Conservation (phyloP, 2,329 filamentous ascomycete species). For the Eutypa lata region DNA sequence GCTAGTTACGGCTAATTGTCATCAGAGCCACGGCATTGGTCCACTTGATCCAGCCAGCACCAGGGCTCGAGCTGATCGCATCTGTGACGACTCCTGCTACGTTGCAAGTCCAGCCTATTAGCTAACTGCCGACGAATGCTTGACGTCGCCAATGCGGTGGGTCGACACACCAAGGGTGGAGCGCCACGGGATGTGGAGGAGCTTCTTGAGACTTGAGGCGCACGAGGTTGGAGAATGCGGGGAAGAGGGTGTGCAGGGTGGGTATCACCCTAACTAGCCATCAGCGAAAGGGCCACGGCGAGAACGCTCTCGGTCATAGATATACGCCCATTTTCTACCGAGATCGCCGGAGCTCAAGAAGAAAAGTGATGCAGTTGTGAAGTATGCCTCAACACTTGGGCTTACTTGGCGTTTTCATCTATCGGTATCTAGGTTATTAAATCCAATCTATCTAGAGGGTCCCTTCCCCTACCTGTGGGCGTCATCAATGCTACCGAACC, state of each 20-base stretch:
- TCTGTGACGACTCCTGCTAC: constrained; percentile 18
- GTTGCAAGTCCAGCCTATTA: constrained; percentile 19
- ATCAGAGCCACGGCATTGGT: not conserved
- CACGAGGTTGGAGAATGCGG: constrained; percentile 13
- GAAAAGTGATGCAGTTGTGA: not conserved
- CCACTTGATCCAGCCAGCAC: not conserved
- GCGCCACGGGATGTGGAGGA: constrained; percentile 4
- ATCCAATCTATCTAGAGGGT: too few relatives aligned
- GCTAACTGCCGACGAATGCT: constrained; percentile 23
- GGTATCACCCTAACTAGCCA: constrained; percentile 10
- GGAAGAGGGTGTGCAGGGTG: constrained; percentile 3
- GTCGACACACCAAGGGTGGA: constrained; percentile 17
- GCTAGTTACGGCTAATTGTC: not conserved
- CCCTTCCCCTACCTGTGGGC: too few relatives aligned
- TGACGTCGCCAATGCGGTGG: not conserved
- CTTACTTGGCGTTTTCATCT: not conserved
- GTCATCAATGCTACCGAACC: too few relatives aligned
- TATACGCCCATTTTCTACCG: not conserved
- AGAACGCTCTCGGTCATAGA: constrained; percentile 1
- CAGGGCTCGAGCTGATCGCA: constrained; percentile 10
- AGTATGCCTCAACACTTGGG: not conserved
- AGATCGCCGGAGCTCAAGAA: not conserved
- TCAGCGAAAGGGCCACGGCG: constrained; percentile 5
- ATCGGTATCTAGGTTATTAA: not conserved
- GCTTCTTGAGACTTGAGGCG: not conserved